A percentile compares a stretch with the other conserved stretches of the same genome.
Conservation (phyloP, 208 protist species). For the Leishmania martiniquensis region DNA sequence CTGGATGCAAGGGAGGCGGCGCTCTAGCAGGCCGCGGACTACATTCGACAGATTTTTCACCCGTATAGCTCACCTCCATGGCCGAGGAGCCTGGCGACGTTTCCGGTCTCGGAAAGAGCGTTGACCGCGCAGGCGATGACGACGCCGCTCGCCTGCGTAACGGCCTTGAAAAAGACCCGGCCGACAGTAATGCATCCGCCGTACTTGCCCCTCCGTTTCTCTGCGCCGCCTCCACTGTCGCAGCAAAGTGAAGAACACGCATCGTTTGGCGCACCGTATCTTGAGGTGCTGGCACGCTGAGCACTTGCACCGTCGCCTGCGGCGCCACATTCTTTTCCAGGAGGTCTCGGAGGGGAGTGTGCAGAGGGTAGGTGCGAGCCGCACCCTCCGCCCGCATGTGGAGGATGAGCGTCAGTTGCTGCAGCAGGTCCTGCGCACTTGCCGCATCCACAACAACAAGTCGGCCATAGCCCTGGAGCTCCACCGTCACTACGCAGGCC, state of each 20-base stretch:
- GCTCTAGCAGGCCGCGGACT: not conserved
- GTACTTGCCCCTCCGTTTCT: not conserved
- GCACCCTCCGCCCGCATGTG: constrained; percentile 36
- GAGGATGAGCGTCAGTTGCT: constrained; percentile 57
- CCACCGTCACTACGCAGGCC: constrained; percentile 59
- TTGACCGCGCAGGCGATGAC: not conserved
- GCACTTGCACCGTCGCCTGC: constrained; percentile 53
- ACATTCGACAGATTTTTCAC: not conserved
- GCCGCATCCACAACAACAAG: constrained; percentile 62
- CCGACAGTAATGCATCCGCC: not conserved
- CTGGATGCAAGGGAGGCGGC: not conserved
- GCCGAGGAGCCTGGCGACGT: not conserved
- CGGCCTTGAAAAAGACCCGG: not conserved
- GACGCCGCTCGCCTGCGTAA: not conserved
- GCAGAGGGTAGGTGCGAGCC: constrained; percentile 45
- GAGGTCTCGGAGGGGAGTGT: constrained; percentile 38
- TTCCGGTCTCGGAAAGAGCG: constrained; percentile 12
- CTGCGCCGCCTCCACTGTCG: constrained; percentile 26
- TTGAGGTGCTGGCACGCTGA: constrained; percentile 51
- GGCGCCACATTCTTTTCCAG: constrained; percentile 38
- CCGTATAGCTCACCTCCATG: not conserved
- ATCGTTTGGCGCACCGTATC: constrained; percentile 44
- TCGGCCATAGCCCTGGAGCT: constrained; percentile 54
- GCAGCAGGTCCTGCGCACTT: constrained; percentile 55
- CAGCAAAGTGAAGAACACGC: constrained; percentile 67